Base-by-base conservation (phyloP, 805 yeast genomes). In the Ogataea haglerorum region DNA sequence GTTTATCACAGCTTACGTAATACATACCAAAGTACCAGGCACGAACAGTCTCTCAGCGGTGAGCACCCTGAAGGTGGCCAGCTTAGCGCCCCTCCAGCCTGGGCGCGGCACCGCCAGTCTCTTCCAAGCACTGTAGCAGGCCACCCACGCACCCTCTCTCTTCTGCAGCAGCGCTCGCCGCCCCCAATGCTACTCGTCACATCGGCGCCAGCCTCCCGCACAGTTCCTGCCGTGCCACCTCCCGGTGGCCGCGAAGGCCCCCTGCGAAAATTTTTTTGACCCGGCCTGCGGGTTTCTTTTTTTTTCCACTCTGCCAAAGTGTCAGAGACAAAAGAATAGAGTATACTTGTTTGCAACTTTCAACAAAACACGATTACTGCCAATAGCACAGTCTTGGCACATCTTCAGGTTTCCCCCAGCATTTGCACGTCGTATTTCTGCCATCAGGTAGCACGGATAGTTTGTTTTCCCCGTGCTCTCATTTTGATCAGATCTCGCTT, bases 191-290 rank as follows among this genome's bases (percentile, higher is more conserved):
- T 36, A 38, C 36, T 12, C 19, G 28, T 38, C 26, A 28, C 25
- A 38, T 17, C 17, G 24, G 13, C 18, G 26, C 16, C 15, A 18
- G 23, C 13, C 21, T n/a, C 14, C 13, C 26, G 31, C 36, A 26
- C 32, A 32, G 37, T 38, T 33, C 26, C 33, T 19, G 34, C 42
- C 23, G 27, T 10, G 18, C 13, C 21, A 12, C 15, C 27, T 19
- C 39, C 39, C 39, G 33, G 39, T 36, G 19, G 33, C 26, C 16
- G n/a, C n/a, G 32, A 13, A 21, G 14, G 8, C 42, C 42, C 21
- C 42, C 42, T 38, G 42, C 42, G 37, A 38, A 38, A 38, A 38
- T 32, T 32, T 38, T 38, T 38, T 32, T 38, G 37, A 33, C 42
- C 42, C 42, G 42, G 42, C 37, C 29, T 14, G 32, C 28, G 42